phyloP scores from a whole-genome alignment of 768 basidiomycete species.

The Leccinellum albellum region DNA sequence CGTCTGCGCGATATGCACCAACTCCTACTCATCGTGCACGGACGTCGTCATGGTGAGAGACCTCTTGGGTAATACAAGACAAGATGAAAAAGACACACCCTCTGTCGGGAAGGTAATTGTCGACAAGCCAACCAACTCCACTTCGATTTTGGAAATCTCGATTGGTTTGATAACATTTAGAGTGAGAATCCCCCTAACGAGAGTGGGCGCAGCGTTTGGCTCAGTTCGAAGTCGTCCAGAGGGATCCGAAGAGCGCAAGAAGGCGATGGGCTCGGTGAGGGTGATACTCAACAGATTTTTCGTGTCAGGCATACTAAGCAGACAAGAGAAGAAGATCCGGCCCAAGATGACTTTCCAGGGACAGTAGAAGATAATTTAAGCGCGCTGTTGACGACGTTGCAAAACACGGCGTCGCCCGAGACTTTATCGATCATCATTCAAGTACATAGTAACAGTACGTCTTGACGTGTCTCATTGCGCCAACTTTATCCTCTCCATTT shows the following conservation, averaged over 20 bases:
- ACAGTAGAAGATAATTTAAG: background rate
- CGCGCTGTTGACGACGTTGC: too few species aligned
- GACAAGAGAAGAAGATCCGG: background rate
- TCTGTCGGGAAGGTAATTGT: conserved; percentile 73
- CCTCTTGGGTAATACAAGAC: background rate
- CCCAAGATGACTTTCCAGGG: background rate
- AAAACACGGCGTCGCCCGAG: too few species aligned
- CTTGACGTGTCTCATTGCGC: background rate
- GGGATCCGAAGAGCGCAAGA: conserved; percentile 57
- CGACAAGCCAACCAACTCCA: conserved; percentile 70
- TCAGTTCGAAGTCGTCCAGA: conserved; percentile 32
- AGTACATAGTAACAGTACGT: too few species aligned
- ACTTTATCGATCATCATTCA: too few species aligned
- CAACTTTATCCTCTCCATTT: too few species aligned
- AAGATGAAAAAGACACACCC: conserved; percentile 47
- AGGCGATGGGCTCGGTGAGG: conserved; percentile 73
- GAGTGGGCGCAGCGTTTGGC: conserved; percentile 50
- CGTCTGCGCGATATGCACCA: conserved; percentile 68
- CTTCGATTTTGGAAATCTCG: conserved; percentile 79
- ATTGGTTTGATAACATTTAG: conserved; percentile 72
- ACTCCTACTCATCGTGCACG: conserved; percentile 36
- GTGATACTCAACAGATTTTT: conserved; percentile 51
- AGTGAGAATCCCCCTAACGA: conserved; percentile 64
- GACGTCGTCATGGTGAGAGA: background rate
- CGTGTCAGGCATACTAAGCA: conserved; percentile 13